Base-by-base conservation (phyloP, 2,329 filamentous ascomycete species). In the Trichoderma atroviride region DNA sequence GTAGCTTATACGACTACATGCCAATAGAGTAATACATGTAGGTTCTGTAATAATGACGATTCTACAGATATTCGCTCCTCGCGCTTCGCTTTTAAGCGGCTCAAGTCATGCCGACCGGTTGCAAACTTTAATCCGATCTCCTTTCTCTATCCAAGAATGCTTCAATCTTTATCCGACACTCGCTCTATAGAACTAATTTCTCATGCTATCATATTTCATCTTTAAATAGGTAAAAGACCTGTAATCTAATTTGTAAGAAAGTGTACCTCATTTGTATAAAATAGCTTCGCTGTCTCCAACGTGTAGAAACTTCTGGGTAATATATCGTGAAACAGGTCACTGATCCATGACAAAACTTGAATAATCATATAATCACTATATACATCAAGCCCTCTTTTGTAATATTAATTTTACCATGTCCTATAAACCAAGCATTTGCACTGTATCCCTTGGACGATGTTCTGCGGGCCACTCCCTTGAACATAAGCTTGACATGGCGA, bases 381-480 rank as follows among this genome's bases (percentile, higher is more conserved):
- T 4, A 50, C 47, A 11, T 22, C 19, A 50, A 2, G 10, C 3
- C 6, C 10, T 47, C 4, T 13, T 52, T 13, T 19, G 29, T n/a
- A 59, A 19, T 27, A 3, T 29, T 52, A n/a, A 37, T 7, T 33
- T 4, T 55, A 37, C 52, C 13, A 67, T 58, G 55, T 22, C 14
- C 3, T 67, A 59, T 78, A 85, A 84, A 72, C 85, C 90, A 72
- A 91, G 85, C 50, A 94, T 95, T 76, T 89, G 89, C 69, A 91
- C 91, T 71, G 92, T 94, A 85, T 94, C 91, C 60, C 84, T 95
- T 1, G 92, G 92, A 53, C 88, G 91, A 53, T 89, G 88, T 74
- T 84, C 77, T 43, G 90, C 90, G 76, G 88, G 91, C 72, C 92
- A 95, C 78, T 82, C 84, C 33, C 83, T 95, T 27, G 79, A 84